Evolutionary conservation across 179 eudicot genomes (phyloP).

Genomic region (Drosera spatulata): DNA sequence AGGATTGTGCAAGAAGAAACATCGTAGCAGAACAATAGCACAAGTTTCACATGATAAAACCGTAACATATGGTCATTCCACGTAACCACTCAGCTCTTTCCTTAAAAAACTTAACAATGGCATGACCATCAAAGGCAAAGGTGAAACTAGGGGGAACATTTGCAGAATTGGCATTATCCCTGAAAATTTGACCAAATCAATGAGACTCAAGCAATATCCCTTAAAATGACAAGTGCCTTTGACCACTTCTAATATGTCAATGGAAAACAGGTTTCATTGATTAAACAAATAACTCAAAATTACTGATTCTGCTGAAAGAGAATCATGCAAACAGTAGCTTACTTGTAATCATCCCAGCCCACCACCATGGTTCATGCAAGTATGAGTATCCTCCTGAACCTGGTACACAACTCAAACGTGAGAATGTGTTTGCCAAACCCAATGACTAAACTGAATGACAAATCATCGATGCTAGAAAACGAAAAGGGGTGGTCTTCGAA

Average conservation of each 20-base stretch:
- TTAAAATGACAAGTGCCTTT: no score
- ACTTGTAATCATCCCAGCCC: conserved; percentile 94
- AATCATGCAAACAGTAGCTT: conserved; percentile 17
- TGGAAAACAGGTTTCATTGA: background rate
- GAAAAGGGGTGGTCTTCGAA: no score
- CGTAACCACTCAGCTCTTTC: background rate
- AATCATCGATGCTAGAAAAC: no score
- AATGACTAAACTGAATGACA: no score
- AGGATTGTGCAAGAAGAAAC: background rate
- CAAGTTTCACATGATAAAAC: background rate
- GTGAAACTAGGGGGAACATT: no score
- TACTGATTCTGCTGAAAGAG: background rate
- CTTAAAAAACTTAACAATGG: background rate
- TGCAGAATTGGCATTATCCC: no score
- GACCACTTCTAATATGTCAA: no score
- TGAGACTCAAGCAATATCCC: no score
- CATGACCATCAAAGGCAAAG: no score
- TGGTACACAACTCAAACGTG: conserved; percentile 7
- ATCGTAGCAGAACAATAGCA: background rate
- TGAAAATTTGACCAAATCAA: no score
- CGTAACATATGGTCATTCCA: background rate
- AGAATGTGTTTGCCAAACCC: no score
- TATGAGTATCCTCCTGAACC: conserved; percentile 93
- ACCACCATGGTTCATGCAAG: conserved; percentile 90
- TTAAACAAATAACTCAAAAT: background rate